Base-by-base conservation (phyloP, 129 eudicot genomes). In the Saussurea involucrata region DNA sequence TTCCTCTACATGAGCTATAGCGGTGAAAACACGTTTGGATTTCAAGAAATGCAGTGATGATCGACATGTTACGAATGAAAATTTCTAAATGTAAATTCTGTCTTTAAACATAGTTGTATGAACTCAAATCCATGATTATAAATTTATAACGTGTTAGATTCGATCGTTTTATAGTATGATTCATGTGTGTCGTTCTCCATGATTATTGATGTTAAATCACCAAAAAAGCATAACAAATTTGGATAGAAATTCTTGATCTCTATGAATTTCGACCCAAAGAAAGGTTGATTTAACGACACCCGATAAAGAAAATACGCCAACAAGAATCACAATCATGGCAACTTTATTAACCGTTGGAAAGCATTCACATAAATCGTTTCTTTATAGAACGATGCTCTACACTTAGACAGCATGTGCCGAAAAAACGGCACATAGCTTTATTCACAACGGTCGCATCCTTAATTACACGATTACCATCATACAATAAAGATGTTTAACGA, bases 11-110 rank as follows among this genome's bases (percentile, higher is more conserved):
- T 87, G 90, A 89, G 83, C 68, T 92, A 92, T 74, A 85, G 92
- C 33, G 89, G 97, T 1, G 95, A 92, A 85, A 92, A 86, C 85
- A 92, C 95, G 6, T 87, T 92, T 71, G 97, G 97, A 46, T 81
- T 37, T 75, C 73, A 20, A 18, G 53, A 68, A 75, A 27, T 71
- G 28, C 58, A 80, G 44, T 79, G 71, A 73, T 20, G 6, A 1
- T 8, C 22, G 32, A 42, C 28, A 0, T 74, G 22, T 79, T 17
- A 20, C n/a, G 32, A 27, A 71, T 71, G 66, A 6, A 55, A 53
- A 46, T 42, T 67, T 68, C 70, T 22, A 53, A 68, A 13, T 82
- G 88, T 75, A 82, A 36, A 82, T 79, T 75, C 75, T 17, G 18
- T 40, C 63, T 63, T 12, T 24, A 63, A 22, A 31, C 31, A 8